Percentiles rank a stretch among this genome's conserved stretches.
Evolutionary conservation across 148 eudicot species (phyloP).

Genomic region (Dysphania ambrosioides): DNA sequence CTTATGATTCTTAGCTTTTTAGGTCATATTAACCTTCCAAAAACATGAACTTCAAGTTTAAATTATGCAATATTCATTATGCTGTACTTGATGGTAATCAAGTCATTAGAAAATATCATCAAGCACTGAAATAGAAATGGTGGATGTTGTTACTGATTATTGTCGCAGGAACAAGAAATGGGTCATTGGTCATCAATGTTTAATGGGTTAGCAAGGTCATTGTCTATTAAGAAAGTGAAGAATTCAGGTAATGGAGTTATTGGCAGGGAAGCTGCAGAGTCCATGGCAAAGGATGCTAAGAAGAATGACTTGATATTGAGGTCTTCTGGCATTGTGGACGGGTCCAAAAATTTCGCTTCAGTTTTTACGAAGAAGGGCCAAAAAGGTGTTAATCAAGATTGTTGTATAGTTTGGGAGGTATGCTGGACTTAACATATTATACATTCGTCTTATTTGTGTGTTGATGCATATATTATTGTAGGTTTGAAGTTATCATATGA

Average conservation of each 20-base stretch:
- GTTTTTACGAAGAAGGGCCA: constrained; percentile 69
- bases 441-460: neutral
- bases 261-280: constrained; percentile 61
- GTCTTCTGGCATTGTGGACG: constrained; percentile 57
- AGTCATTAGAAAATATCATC: neutral
- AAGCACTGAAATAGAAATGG: constrained; percentile 6
- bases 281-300: constrained; percentile 69
- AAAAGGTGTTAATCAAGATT: constrained; percentile 93
- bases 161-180: constrained; percentile 42
- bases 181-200: constrained; percentile 84
- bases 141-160: constrained; percentile 19
- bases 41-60: constrained; percentile 13
- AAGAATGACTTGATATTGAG: constrained; percentile 69
- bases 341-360: constrained; percentile 68
- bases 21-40: constrained; percentile 29
- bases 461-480: constrained; percentile 6
- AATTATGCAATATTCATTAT: constrained; percentile 12
- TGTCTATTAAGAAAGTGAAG: constrained; percentile 46
- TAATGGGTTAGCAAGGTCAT: constrained; percentile 69
- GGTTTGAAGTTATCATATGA: neutral
- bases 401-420: constrained; percentile 99
- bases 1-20: constrained; percentile 31
- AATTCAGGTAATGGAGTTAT: constrained; percentile 44
- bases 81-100: constrained; percentile 27
- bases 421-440: neutral